A percentile compares a stretch with the other conserved stretches of the same genome.
These are phyloP conservation scores for Drechslerella coelobrocha DNA, from an alignment of 2,329 filamentous ascomycete genomes.

Conservation along the genomic window DNA sequence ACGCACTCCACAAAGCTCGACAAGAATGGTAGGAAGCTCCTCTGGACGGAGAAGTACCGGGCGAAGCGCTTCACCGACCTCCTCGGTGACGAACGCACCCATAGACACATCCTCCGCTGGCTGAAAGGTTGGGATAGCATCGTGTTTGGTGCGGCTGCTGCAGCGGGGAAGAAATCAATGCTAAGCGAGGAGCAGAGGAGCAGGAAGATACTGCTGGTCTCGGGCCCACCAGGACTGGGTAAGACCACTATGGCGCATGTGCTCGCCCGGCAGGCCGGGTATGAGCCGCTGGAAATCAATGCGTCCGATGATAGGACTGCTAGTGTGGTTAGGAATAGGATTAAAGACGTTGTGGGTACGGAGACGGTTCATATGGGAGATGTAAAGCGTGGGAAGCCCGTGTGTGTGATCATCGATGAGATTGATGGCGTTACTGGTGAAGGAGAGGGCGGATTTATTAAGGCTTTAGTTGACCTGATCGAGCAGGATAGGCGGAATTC, in stretches of 20 bases:
- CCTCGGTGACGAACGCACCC: constrained; percentile 91
- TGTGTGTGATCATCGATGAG: constrained; percentile 94
- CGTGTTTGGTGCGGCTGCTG: constrained; percentile 82
- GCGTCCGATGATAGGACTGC: constrained; percentile 92
- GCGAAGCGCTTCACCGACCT: constrained; percentile 90
- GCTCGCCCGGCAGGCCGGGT: constrained; percentile 91
- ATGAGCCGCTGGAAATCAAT: constrained; percentile 96
- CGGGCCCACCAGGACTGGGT: constrained; percentile 88
- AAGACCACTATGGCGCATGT: constrained; percentile 98
- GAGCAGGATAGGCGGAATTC: constrained; percentile 83
- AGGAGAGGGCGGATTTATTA: constrained; percentile 92
- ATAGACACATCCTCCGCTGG: constrained; percentile 88
- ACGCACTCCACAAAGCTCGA: constrained; percentile 15
- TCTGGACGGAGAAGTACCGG: constrained; percentile 98
- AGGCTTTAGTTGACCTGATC: constrained; percentile 89
- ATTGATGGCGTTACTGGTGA: constrained; percentile 88
- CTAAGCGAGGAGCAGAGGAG: constrained; percentile 74
- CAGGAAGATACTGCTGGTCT: constrained; percentile 85
- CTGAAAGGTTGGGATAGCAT: constrained; percentile 91
- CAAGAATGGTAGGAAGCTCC: constrained; percentile 61
- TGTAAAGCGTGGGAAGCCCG: constrained; percentile 78
- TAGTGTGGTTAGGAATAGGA: constrained; percentile 87
- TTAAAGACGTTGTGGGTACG: constrained; percentile 88
- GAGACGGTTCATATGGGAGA: constrained; percentile 80
- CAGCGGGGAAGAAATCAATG: constrained; percentile 64